Evolutionary conservation across 176 grass and related monocot genomes (phyloP).

Genomic region (Rhynchospora tenuis): DNA sequence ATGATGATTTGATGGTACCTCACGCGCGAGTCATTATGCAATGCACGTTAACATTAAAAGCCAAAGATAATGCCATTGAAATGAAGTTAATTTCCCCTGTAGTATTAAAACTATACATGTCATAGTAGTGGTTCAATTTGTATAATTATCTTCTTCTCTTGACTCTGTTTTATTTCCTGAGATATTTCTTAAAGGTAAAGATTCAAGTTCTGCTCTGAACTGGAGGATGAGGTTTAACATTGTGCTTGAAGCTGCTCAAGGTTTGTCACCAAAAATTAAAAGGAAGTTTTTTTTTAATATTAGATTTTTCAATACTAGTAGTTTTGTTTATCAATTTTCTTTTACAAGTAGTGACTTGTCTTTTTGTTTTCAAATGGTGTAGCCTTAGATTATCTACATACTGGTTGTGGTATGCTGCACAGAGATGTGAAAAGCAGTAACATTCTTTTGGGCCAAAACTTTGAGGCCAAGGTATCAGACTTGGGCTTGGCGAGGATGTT

Average conservation of each 20-base stretch:
- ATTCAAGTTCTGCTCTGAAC: neutral
- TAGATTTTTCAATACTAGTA: neutral
- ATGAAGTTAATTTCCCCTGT: too few relatives aligned
- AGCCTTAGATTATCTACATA: constrained; percentile 54
- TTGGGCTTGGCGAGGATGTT: too few relatives aligned
- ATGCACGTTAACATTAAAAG: neutral
- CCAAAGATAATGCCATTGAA: too few relatives aligned
- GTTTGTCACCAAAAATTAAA: neutral
- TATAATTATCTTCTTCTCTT: neutral
- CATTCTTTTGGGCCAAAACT: constrained; percentile 42
- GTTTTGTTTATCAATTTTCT: neutral
- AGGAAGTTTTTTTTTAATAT: neutral
- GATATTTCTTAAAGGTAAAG: constrained; percentile 17
- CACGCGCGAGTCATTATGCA: neutral
- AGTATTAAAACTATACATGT: too few relatives aligned
- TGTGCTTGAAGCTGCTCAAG: constrained; percentile 34
- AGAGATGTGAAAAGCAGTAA: constrained; percentile 41
- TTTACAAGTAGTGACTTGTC: neutral
- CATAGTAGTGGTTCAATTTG: neutral
- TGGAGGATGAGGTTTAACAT: constrained; percentile 29
- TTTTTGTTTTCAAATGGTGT: neutral
- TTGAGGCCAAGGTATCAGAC: too few relatives aligned
- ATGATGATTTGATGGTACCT: too few relatives aligned
- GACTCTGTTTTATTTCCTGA: neutral
- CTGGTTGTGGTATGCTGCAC: constrained; percentile 37